Evolutionary conservation across 2,329 filamentous ascomycete genomes (phyloP), one percentile per base, ranked within the genome.

Genomic region (Diatrype stigma): DNA sequence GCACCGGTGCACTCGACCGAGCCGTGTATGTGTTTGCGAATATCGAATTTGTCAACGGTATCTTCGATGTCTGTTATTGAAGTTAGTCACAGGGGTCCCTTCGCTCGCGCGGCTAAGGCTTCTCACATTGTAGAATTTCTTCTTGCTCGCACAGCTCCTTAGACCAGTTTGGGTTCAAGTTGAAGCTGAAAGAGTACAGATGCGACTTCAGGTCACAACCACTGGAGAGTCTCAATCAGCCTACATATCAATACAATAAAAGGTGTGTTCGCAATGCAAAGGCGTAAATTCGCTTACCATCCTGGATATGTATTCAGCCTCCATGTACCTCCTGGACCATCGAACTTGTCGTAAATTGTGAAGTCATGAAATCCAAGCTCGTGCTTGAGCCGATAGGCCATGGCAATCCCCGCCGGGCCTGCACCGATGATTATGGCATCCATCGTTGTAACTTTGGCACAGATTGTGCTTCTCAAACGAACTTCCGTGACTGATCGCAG

Each of bases 141-240:
- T 23, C 16, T 21, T 50, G 48, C 22, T 45, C 40, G 34, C 26
- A 34, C 6, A 50, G 21, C 28, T 45, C 28, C 17, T 45, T 35
- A 7, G 48, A 35, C 48, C 48, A 50, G 8, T 50, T 38, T 3
- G 48, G 48, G 40, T 50, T 50, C 21, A 34, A 30, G 19, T 37
- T 45, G 42, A 50, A 50, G n/a, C 21, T 28, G 16, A 42, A 49
- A 2, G 45, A 47, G 26, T 51, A 51, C 2, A 47, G 40, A 3
- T 68, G 51, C 8, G 60, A 53, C 23, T 65, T 60, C 2, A 68
- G 65, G 50, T 76, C 77, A 1, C 73, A 72, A 1, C 48, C 48
- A 37, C 48, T 50, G 21, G 12, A 23, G 16, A 30, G 26, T 30
- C 26, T 30, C 22, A 6, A 45, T 6, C 16, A 14, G 11, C 17